Conservation (phyloP, 768 basidiomycete genomes). For the Cubamyces sp. region DNA sequence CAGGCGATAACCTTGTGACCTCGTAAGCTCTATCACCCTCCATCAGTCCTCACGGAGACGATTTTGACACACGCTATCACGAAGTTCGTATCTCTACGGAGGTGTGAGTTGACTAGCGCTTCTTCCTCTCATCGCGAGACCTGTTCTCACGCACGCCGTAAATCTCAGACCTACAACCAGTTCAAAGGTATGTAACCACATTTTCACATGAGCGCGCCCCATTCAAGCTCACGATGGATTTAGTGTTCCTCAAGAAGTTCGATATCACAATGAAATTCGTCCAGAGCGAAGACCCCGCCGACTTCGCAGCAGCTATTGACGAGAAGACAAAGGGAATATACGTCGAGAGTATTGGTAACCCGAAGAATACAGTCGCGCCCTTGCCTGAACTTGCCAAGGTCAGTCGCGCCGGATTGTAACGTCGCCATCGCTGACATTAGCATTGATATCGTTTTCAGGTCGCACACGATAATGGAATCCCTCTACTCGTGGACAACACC, state of each 20-base stretch:
- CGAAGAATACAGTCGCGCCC: conserved; percentile 67
- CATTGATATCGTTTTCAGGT: conserved; percentile 42
- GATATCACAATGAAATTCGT: conserved; percentile 73
- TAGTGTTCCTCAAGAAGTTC: conserved; percentile 71
- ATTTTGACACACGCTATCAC: background rate
- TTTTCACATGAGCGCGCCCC: background rate
- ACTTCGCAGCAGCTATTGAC: conserved; percentile 71
- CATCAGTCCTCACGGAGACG: background rate
- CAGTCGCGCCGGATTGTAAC: background rate
- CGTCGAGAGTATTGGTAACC: conserved; percentile 82
- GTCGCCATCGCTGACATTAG: no score
- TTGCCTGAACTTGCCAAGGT: conserved; percentile 74
- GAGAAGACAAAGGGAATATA: conserved; percentile 80
- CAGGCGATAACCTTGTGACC: conserved; percentile 81
- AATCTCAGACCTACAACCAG: conserved; percentile 63
- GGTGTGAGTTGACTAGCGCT: conserved; percentile 47
- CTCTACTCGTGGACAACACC: conserved; percentile 82
- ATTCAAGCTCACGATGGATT: background rate
- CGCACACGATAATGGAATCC: conserved; percentile 73
- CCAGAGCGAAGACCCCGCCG: conserved; percentile 55
- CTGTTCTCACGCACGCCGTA: background rate
- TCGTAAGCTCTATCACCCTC: conserved; percentile 48
- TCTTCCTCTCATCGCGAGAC: background rate
- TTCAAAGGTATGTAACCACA: conserved; percentile 55
- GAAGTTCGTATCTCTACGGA: conserved; percentile 67